These are phyloP conservation scores for Cladosporium halotolerans DNA, from an alignment of 2,329 filamentous ascomycete species.

Conservation along the genomic window DNA sequence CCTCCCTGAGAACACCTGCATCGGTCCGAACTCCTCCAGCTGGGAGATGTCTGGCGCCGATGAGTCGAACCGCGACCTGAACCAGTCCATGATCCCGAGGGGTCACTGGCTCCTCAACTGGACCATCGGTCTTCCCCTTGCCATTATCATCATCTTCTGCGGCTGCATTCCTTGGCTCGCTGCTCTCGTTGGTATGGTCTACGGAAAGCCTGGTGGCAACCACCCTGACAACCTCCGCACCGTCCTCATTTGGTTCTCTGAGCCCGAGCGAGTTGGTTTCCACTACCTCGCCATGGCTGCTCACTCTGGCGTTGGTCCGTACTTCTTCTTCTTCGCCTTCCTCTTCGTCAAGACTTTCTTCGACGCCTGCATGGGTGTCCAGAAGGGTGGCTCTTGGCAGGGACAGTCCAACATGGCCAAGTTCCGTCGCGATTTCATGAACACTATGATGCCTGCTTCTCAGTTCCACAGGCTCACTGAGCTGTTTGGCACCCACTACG, in stretches of 20 bases:
- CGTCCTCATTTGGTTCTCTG: slow-evolving; percentile 47
- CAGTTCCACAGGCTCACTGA: slow-evolving; percentile 44
- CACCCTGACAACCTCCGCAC: slow-evolving; percentile 34
- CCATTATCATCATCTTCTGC: slow-evolving; percentile 36
- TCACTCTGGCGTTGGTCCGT: slow-evolving; percentile 37
- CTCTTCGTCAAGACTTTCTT: slow-evolving; percentile 38
- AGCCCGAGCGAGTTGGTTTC: slow-evolving; percentile 41
- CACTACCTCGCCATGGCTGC: slow-evolving; percentile 46
- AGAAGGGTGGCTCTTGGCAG: slow-evolving; percentile 30
- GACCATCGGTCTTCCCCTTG: slow-evolving; percentile 41
- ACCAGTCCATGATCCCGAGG: slow-evolving; percentile 33
- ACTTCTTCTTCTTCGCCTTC: slow-evolving; percentile 41
- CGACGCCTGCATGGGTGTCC: slow-evolving; percentile 29
- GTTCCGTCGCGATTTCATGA: slow-evolving; percentile 43
- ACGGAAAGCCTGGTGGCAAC: slow-evolving; percentile 29
- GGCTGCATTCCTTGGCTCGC: slow-evolving; percentile 41
- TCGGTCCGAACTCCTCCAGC: slow-evolving; percentile 53
- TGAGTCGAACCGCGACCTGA: slow-evolving; percentile 44
- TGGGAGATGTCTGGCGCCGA: slow-evolving; percentile 46
- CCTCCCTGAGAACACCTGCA: slow-evolving; percentile 45
- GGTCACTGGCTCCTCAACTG: slow-evolving; percentile 42
- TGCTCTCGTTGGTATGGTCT: slow-evolving; percentile 41
- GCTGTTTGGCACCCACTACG: slow-evolving; percentile 51
- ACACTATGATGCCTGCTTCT: slow-evolving; percentile 39
- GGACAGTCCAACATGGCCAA: slow-evolving; percentile 34